Conservation (phyloP, 495 filamentous ascomycete genomes). For the Hypoxylon fuscum region DNA sequence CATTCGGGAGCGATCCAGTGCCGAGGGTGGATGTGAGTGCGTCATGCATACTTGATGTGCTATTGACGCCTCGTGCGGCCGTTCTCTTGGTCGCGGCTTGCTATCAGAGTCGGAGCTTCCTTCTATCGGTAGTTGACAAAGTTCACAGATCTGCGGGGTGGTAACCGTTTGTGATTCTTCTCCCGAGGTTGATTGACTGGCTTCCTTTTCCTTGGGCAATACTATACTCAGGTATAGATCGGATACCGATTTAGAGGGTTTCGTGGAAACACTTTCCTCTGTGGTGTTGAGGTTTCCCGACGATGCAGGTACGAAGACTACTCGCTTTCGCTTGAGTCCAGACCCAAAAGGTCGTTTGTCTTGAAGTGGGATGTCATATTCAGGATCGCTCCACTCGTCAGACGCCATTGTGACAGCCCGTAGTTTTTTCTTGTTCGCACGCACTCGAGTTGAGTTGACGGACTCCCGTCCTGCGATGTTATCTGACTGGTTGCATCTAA, state of each 20-base stretch:
- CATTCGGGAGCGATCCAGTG: constrained; percentile 78
- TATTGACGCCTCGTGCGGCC: constrained; percentile 73
- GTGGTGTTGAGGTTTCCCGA: constrained; percentile 57
- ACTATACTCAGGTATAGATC: constrained; percentile 80
- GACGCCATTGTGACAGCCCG: constrained; percentile 17
- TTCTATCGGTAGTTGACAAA: constrained; percentile 49
- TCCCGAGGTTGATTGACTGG: constrained; percentile 33
- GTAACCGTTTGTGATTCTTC: constrained; percentile 16
- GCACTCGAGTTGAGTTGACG: no score
- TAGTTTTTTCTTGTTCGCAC: neutral
- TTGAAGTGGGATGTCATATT: constrained; percentile 73
- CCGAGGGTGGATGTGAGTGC: constrained; percentile 86
- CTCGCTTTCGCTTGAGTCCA: constrained; percentile 76
- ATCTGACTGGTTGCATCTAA: no score
- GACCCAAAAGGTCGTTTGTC: constrained; percentile 81
- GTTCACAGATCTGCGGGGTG: constrained; percentile 39
- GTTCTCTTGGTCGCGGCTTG: constrained; percentile 1
- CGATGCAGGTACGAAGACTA: constrained; percentile 82
- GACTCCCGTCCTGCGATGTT: no score
- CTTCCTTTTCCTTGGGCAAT: constrained; percentile 53
- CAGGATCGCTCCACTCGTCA: constrained; percentile 37
- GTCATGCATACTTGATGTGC: constrained; percentile 82
- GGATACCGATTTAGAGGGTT: constrained; percentile 58
- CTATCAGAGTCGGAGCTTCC: constrained; percentile 23
- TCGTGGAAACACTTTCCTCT: constrained; percentile 38